Evolutionary conservation across 257 asterid species (phyloP).

Genomic region (Jasminum sambac): DNA sequence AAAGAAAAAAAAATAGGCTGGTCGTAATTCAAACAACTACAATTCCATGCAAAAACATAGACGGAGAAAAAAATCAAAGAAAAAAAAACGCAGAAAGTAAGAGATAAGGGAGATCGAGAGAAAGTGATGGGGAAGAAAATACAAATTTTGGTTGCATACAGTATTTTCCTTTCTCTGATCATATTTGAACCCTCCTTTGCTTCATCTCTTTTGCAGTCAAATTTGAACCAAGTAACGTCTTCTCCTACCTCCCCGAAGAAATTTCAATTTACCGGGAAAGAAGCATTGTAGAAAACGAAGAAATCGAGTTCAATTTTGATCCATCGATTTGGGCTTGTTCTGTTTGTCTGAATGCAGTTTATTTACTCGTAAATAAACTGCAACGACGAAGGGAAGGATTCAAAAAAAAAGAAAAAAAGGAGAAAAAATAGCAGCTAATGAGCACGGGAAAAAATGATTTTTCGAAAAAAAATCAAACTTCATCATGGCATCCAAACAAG

Average conservation of each 20-base stretch:
- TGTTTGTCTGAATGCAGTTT: conserved; percentile 5
- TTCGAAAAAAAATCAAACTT: no score
- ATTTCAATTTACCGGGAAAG: neutral
- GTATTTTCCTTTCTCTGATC: conserved; percentile 21
- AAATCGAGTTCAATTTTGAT: neutral
- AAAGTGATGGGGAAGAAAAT: conserved; percentile 32
- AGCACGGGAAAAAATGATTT: no score
- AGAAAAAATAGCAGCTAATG: no score
- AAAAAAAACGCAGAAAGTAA: neutral
- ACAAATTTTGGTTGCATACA: neutral
- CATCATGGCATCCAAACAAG: no score
- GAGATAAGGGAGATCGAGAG: conserved; percentile 16
- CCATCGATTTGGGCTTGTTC: conserved; percentile 1
- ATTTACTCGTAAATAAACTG: neutral
- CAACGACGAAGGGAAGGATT: no score
- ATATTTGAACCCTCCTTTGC: conserved; percentile 31
- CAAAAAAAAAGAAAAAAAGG: no score
- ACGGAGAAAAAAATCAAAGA: neutral
- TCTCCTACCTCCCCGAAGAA: conserved; percentile 18
- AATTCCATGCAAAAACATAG: neutral
- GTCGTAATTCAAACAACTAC: no score
- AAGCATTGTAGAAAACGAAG: conserved; percentile 17
- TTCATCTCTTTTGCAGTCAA: conserved; percentile 23
- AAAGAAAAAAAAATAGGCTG: no score
- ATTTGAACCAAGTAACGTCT: conserved; percentile 23